Percentiles rank a stretch among this genome's conserved stretches.
phyloP scores from a whole-genome alignment of 2,329 filamentous ascomycete species.

The Nigrospora oryzae region DNA sequence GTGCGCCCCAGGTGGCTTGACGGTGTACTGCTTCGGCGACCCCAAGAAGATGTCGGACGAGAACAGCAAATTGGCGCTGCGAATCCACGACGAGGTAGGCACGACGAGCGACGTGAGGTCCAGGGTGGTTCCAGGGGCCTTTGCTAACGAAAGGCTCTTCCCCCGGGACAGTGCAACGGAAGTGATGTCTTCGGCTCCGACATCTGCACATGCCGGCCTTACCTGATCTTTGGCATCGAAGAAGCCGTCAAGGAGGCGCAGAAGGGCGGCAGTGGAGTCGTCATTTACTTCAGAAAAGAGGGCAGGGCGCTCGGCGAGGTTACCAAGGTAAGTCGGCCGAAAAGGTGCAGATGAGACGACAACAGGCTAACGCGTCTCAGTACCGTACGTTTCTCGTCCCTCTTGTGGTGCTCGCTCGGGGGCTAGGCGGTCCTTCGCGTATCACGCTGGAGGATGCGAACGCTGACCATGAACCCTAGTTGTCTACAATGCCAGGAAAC shows the following conservation, averaged over 20 bases:
- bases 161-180: conserved; percentile 63
- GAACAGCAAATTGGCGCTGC: conserved; percentile 69
- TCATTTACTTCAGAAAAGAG: conserved; percentile 98
- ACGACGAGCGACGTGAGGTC: no score
- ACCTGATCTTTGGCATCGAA: conserved; percentile 93
- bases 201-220: conserved; percentile 93
- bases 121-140: neutral
- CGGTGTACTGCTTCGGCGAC: conserved; percentile 95
- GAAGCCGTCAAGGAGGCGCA: conserved; percentile 97
- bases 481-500: conserved; percentile 74
- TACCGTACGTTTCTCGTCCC: conserved; percentile 30
- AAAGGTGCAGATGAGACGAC: neutral
- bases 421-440: no score
- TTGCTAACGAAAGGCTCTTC: neutral
- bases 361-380: conserved; percentile 25
- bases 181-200: conserved; percentile 97
- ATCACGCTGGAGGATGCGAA: no score
- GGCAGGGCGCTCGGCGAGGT: conserved; percentile 91
- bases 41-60: conserved; percentile 89
- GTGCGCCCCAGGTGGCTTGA: conserved; percentile 58
- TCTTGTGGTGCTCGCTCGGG: conserved; percentile 1
- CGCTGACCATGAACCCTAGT: conserved; percentile 24
- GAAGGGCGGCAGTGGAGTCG: conserved; percentile 84
- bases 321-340: conserved; percentile 58
- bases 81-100: conserved; percentile 62